Evolutionary conservation across 306 rosid species (phyloP).

Genomic region (Bauhinia variegata): DNA sequence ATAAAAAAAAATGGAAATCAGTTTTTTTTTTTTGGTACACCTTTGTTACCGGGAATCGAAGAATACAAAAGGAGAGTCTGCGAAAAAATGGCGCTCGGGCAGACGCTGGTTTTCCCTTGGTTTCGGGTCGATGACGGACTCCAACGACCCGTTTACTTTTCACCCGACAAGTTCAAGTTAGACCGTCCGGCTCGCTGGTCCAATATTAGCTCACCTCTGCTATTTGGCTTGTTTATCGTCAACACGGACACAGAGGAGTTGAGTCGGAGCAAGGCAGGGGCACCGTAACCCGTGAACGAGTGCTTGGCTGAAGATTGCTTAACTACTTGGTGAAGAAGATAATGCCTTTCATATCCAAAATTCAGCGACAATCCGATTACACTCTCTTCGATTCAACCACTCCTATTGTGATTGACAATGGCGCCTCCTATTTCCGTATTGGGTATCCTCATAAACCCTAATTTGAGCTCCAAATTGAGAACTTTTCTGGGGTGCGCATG

Average conservation of each 20-base stretch:
- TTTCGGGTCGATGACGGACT: background rate
- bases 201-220: background rate
- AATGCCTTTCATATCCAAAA: conserved; percentile 71
- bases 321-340: background rate
- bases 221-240: background rate
- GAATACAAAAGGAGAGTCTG: background rate
- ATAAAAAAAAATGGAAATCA: too few relatives aligned
- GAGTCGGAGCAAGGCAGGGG: conserved; percentile 31
- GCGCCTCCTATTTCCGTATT: conserved; percentile 83
- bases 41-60: background rate
- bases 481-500: background rate
- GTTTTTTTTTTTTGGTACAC: too few relatives aligned
- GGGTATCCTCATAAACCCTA: conserved; percentile 69
- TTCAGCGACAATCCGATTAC: conserved; percentile 71
- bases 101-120: background rate
- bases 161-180: background rate
- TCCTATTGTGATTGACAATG: conserved; percentile 87
- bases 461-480: conserved; percentile 7
- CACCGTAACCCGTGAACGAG: background rate
- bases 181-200: conserved; percentile 14
- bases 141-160: background rate
- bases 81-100: background rate
- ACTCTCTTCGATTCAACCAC: conserved; percentile 52
- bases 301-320: background rate
- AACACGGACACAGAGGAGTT: background rate